Evolutionary conservation across 192 early-diverging fungal genomes (phyloP), one percentile per base, ranked within the genome.

Genomic region (Entomortierella lignicola): DNA sequence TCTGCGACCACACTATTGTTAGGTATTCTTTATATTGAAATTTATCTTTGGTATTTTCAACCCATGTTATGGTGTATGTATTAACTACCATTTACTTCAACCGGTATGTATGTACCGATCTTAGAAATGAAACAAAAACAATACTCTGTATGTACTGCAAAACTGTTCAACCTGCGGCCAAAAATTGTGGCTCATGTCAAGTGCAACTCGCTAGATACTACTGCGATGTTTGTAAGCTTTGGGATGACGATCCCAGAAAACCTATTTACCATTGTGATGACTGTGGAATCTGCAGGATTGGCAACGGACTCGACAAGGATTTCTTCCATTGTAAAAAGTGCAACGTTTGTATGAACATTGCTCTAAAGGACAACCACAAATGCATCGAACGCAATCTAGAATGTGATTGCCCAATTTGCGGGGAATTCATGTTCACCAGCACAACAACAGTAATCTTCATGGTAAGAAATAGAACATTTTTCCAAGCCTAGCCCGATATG

Each of bases 101-200:
- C n/a, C n/a, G n/a, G n/a, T n/a, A 12, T 47, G 44, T 20, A 20
- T 47, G 12, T 20, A 47, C 13, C 1, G 44, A 10, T n/a, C n/a
- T n/a, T 50, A 87, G 85, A 61, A 64, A 48, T 31, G 84, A 85
- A 26, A 89, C 87, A 1, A 88, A 90, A 47, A 89, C 81, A 51
- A 98, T 99, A 95, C 89, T 94, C 72, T 99, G 97, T 68, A 98
- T 98, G 97, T 81, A 91, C 54, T 99, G 97, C 81, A 54, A 69
- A 31, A 83, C 86, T 12, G 86, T 93, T 23, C 97, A 99, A 64
- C 91, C 95, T 2, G 88, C 94, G 10, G 87, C 86, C 2, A 90
- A 93, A 75, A 65, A 66, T 18, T 99, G 97, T 77, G 55, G 65
- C 34, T 89, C 91, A 44, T 99, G 97, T 79, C 63, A 82, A 4